Base-by-base conservation (phyloP, 2,329 filamentous ascomycete genomes). In the Fusarium bulbicola region DNA sequence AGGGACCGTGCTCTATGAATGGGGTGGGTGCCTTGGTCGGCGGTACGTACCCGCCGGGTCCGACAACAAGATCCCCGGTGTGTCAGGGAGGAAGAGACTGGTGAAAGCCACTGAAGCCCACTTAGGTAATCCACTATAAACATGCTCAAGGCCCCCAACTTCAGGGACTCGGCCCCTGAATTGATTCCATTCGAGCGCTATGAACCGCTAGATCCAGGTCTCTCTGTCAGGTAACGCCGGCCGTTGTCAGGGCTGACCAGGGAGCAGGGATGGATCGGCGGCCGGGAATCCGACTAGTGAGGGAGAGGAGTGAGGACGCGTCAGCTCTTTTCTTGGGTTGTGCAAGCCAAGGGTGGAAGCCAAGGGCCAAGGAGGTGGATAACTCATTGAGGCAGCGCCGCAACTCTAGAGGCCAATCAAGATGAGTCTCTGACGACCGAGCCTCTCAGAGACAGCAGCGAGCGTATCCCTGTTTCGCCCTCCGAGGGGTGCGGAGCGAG, bases 1-100 rank as follows among this genome's bases (percentile, higher is more conserved):
- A 75, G 72, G 24, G 52, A 60, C 57, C 65, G 74, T 74, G 73
- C 72, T 79, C 79, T 82, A 79, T 81, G 78, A 79, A 81, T 79
- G 79, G 76, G 75, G 77, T 73, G 75, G 75, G 58, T 78, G 79
- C 77, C 77, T 80, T 77, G 74, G 67, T 45, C 40, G 30, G 45
- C 28, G 64, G 71, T 69, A 74, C 71, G 71, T 74, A 74, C 68
- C 71, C 13, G 39, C 59, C 42, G 68, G 71, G 63, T 45, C 68
- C 46, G 39, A 72, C 62, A 63, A 49, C 59, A 52, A 59, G 63
- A 69, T 72, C 68, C 70, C 72, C 65, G 50, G 52, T 34, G 62
- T 47, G 46, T 56, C 59, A 65, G 64, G 62, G 64, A 72, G 57
- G 54, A 61, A 59, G 56, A 64, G 47, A 53, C 49, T 50, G 45